These are phyloP conservation scores for Helotiales sp. DNA, from an alignment of 2,329 filamentous ascomycete species.

Conservation along the genomic window DNA sequence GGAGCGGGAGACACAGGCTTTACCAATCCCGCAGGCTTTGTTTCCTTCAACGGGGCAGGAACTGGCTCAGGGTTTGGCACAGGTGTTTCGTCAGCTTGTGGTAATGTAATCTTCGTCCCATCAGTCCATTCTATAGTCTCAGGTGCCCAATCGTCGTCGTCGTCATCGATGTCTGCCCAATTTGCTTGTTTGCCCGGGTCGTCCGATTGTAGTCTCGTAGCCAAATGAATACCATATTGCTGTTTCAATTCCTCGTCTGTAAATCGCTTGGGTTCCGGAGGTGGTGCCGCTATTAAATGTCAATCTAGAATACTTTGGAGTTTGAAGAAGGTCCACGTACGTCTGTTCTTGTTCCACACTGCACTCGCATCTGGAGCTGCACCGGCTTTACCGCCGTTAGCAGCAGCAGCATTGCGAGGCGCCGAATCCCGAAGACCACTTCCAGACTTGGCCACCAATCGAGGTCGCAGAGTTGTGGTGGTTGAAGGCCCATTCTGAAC, in stretches of 20 bases:
- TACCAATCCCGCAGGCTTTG: constrained; percentile 20
- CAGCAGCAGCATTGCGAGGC: constrained; percentile 41
- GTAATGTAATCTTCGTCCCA: constrained; percentile 77
- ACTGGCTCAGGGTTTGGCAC: constrained; percentile 28
- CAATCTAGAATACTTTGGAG: constrained; percentile 26
- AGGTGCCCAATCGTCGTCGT: constrained; percentile 84
- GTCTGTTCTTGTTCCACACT: constrained; percentile 89
- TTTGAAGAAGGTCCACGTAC: constrained; percentile 49
- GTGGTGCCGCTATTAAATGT: constrained; percentile 51
- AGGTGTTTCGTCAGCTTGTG: constrained; percentile 56
- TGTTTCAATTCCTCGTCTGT: constrained; percentile 84
- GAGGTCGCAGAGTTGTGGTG: constrained; percentile 60
- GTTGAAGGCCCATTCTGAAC: constrained; percentile 47
- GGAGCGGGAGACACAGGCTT: constrained; percentile 36
- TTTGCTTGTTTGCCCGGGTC: constrained; percentile 74
- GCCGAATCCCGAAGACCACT: constrained; percentile 57
- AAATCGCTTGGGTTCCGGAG: constrained; percentile 75
- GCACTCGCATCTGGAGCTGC: constrained; percentile 68
- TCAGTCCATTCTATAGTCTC: constrained; percentile 88
- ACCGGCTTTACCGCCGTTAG: constrained; percentile 58
- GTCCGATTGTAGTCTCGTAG: constrained; percentile 74
- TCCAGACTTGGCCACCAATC: constrained; percentile 74
- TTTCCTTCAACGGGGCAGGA: constrained; percentile 27
- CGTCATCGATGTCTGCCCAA: constrained; percentile 88
- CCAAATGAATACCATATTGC: constrained; percentile 84